Conservation (phyloP, 1,284 basidiomycete species). For the Wallemia ichthyophaga region DNA sequence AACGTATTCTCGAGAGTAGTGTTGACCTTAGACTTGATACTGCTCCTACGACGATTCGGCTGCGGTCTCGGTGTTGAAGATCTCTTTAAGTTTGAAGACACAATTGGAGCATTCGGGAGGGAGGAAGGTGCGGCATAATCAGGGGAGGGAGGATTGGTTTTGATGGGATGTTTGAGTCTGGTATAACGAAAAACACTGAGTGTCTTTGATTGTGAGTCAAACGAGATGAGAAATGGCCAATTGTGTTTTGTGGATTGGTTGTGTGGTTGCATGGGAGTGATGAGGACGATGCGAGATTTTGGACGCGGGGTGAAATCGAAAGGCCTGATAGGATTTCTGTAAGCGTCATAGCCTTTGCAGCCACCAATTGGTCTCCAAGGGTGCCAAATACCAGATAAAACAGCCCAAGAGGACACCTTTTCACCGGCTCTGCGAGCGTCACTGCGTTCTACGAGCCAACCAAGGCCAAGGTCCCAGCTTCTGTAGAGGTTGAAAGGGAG, state of each 20-base stretch:
- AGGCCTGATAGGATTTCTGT: background rate
- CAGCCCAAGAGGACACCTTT: background rate
- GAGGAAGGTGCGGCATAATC: background rate
- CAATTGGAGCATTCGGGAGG: background rate
- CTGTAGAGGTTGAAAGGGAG: background rate
- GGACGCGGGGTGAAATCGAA: background rate
- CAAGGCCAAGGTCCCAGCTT: background rate
- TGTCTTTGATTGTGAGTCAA: background rate
- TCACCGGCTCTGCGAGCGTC: background rate
- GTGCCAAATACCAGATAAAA: background rate
- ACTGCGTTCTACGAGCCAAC: background rate
- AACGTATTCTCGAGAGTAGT: background rate
- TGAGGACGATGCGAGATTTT: background rate
- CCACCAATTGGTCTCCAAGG: background rate
- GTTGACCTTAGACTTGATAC: background rate
- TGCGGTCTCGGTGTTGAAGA: background rate
- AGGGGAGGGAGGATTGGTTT: background rate
- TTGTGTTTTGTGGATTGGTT: background rate
- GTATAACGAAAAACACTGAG: background rate
- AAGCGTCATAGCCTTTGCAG: background rate
- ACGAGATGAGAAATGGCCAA: background rate
- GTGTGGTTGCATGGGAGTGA: background rate
- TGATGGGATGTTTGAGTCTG: background rate
- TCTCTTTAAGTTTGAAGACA: background rate
- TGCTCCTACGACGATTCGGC: background rate